These are phyloP conservation scores for Kernera saxatilis DNA, from an alignment of 345 rosid species.

Conservation along the genomic window DNA sequence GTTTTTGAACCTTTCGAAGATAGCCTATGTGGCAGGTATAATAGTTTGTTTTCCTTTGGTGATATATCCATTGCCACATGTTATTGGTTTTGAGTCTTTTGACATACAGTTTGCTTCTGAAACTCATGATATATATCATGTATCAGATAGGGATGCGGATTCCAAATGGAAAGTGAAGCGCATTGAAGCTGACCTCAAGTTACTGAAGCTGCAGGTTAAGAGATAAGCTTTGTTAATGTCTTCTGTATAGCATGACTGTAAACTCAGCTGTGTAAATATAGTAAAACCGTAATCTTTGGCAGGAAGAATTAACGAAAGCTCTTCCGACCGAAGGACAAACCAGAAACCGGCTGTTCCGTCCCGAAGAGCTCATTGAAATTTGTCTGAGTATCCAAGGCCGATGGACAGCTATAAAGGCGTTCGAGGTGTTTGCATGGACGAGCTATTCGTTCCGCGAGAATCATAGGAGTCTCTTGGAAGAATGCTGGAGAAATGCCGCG, in stretches of 20 bases:
- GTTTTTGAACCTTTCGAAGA: conserved; percentile 76
- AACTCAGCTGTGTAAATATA: background rate
- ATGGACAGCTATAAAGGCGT: conserved; percentile 53
- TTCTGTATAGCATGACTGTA: background rate
- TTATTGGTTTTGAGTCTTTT: background rate
- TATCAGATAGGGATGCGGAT: conserved; percentile 41
- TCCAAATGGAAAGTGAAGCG: conserved; percentile 49
- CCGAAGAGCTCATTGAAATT: conserved; percentile 66
- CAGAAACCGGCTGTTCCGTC: conserved; percentile 44
- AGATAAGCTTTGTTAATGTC: conserved; percentile 1
- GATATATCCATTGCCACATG: background rate
- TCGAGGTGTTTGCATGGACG: conserved; percentile 88
- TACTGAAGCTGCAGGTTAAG: conserved; percentile 80
- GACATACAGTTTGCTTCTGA: background rate
- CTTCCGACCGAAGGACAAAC: conserved; percentile 36
- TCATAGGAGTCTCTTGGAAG: conserved; percentile 64
- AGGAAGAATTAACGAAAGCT: conserved; percentile 62
- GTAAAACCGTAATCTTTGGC: conserved; percentile 13
- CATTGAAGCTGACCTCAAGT: conserved; percentile 78
- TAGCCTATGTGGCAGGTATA: conserved; percentile 77
- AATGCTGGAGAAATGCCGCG: conserved; percentile 87
- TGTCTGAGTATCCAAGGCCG: conserved; percentile 54
- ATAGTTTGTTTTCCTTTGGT: background rate
- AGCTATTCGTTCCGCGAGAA: conserved; percentile 69
- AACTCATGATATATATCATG: background rate